Evolutionary conservation across 331 rosid genomes (phyloP), one percentile per base, ranked within the genome.

Genomic region (Quercus tomentella): DNA sequence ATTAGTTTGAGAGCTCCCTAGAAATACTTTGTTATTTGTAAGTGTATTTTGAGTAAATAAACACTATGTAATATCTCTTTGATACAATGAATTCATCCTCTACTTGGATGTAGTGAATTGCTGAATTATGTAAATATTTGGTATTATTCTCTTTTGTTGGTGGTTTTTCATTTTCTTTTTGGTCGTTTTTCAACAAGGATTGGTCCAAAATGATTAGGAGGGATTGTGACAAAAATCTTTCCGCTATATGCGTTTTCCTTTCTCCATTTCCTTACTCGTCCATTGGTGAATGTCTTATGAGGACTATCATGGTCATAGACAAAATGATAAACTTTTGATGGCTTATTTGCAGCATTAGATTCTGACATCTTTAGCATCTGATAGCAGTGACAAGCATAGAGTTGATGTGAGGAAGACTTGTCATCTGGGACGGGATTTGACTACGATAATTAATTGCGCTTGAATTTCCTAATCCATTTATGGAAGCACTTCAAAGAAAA

Each of bases 141-240:
- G 41, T 35, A 35, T 35, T 35, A 35, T 35, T 35, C 2, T 35
- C 41, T 35, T 35, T 6, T 35, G 7, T 35, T 6, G 4, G 35
- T 1, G 6, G 41, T 33, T 33, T 35, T 35, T 35, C 7, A 35
- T 35, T 35, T 35, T 35, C 7, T 1, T 35, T 35, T 35, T 35
- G 41, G 41, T 35, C 2, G 2, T 35, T 89, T 61, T 69, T 87
- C 94, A 0, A 94, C 82, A 18, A 76, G 51, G 30, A 94, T 92
- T 1, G 94, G 97, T 11, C 97, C 98, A 81, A 94, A 89, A 69
- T 90, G 94, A 57, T 94, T 97, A 0, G 80, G 58, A 6, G 93
- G 86, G 11, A 86, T 72, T 0, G 92, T 92, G 25, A 94, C 97
- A 77, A 91, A 89, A 10, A 92, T 94, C 68, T 84, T 94, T 18